Base-by-base conservation (phyloP, 441 rosid genomes). In the Pelargonium australe region DNA sequence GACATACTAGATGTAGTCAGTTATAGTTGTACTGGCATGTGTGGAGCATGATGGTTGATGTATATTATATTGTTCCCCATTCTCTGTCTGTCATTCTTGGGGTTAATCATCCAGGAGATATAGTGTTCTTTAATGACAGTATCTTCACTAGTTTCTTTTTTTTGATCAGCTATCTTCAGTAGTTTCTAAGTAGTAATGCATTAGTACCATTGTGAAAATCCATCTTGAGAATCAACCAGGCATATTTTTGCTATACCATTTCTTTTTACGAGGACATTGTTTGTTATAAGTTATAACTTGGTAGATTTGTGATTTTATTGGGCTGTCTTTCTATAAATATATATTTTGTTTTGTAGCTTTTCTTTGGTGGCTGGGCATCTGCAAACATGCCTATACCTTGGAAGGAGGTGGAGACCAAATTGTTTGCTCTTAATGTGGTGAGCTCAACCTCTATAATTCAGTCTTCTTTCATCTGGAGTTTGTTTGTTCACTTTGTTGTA, bases 341-440 rank as follows among this genome's bases (percentile, higher is more conserved):
- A 37, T 37, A 37, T 37, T 37, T 58, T 72, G 64, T 23, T 16
- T 16, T 88, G 76, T 73, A 90, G 97, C 79, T 94, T 71, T 83
- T 84, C 78, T 89, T 82, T 68, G 84, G 85, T 72, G 84, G 91
- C 71, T 85, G 87, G 85, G 71, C 80, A 75, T 82, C 87, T 79
- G 68, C 84, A 74, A 88, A 77, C 83, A 72, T 72, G 68, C 72
- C 88, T 58, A 81, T 86, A 75, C 88, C 84, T 64, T 91, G 95
- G 94, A 87, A 83, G 75, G 96, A 89, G 81, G 85, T 94, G 75
- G 99, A 94, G 80, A 77, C 86, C 63, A 89, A 89, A 79, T 78
- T 91, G 72, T 91, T 94, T 76, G 84, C 87, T 74, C 89, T 94
- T 70, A 85, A 88, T 84, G 96, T 83, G 84, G 99, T 94, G 72